Evolutionary conservation across 164 flowering plant species (phyloP), one percentile per base, ranked within the genome.

Genomic region (Chloranthus sessilifolius): DNA sequence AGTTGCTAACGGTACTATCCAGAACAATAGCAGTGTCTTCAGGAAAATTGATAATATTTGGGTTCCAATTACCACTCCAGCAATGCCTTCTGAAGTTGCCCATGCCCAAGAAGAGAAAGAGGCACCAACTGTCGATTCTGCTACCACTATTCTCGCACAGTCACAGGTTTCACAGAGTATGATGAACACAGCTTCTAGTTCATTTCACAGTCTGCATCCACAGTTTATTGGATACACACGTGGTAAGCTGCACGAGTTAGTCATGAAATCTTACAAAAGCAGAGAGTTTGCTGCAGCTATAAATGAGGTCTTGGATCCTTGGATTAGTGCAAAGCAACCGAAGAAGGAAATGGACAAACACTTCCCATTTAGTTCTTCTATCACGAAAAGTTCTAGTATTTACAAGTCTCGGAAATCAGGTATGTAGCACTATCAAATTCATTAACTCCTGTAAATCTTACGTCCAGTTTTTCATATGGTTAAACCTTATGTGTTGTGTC

Each of bases 241-340:
- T 38, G 97, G 92, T 21, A 94, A 77, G 70, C 80, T 94, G 21
- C 99, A 94, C 67, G 96, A 86, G 57, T 62, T 94, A 72, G 97
- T 94, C 23, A 94, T 94, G 99, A 88, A 80, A 68, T 80, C 91
- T n/a, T 88, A 74, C 66, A 88, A 77, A 72, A 88, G 85, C 48
- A 66, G 99, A 48, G 97, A 88, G 66, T 84, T 92, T 72, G 87
- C 95, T 53, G 85, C 89, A 34, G 88, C 95, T 25, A 75, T 88
- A 61, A 84, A 88, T 79, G 97, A 88, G 66, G 91, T 84, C 25
- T 70, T 92, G 68, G 95, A 92, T 61, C 89, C 97, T 40, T 92
- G 99, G 99, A 82, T 94, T 42, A 74, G 56, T 71, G 76, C 78
- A 5, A 81, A 71, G 65, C 98, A 83, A 55, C 88, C 88, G 25